Percentiles rank a stretch among this genome's conserved stretches.
Evolutionary conservation across 2,329 filamentous ascomycete species (phyloP).

Genomic region (Penicillium sp.): DNA sequence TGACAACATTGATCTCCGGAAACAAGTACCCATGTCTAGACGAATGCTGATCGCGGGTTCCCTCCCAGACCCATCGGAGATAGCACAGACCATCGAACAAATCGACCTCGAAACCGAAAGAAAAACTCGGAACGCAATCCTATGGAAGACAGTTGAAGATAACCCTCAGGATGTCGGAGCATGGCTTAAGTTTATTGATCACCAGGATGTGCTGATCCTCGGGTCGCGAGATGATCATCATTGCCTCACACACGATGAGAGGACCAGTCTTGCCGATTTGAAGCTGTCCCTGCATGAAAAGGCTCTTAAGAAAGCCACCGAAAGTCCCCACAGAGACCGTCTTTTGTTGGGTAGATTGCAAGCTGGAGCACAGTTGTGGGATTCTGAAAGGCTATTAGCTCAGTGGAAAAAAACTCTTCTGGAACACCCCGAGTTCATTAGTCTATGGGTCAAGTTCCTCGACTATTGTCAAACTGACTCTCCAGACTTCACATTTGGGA

Average conservation of each 20-base stretch:
- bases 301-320: constrained; percentile 61
- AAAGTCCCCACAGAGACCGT: constrained; percentile 52
- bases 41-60: neutral
- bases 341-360: constrained; percentile 69
- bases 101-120: constrained; percentile 47
- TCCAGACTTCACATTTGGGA: constrained; percentile 65
- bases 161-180: constrained; percentile 65
- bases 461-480: constrained; percentile 70
- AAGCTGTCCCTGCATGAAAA: constrained; percentile 78
- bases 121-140: constrained; percentile 47
- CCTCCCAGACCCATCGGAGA: neutral
- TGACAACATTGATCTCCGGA: neutral
- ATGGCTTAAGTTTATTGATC: constrained; percentile 76
- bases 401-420: constrained; percentile 66
- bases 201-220: constrained; percentile 70
- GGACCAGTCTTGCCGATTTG: constrained; percentile 70
- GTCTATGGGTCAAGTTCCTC: constrained; percentile 71
- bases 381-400: constrained; percentile 56
- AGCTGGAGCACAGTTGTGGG: constrained; percentile 75
- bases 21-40: neutral
- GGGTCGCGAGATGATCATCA: constrained; percentile 34
- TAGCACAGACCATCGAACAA: constrained; percentile 40
- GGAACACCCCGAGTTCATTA: constrained; percentile 57
- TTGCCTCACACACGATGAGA: constrained; percentile 59
- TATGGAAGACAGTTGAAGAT: constrained; percentile 65